These are phyloP conservation scores for Hypoxylon sp. DNA, from an alignment of 2,329 filamentous ascomycete genomes.

Conservation along the genomic window DNA sequence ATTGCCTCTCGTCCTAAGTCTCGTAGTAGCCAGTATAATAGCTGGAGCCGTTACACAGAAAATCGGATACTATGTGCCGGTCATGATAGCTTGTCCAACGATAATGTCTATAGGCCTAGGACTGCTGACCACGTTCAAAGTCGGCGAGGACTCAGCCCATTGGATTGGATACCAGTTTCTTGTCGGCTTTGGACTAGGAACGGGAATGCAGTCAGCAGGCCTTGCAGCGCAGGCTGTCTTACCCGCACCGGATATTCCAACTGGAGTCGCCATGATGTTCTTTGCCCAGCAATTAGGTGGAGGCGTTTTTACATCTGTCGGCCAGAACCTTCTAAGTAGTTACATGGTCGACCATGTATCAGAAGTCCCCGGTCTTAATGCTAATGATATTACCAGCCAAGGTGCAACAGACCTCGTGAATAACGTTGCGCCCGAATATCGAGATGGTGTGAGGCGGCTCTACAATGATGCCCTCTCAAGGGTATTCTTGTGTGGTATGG, in stretches of 20 bases:
- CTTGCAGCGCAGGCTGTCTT: slow-evolving; percentile 67
- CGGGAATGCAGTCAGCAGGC: slow-evolving; percentile 70
- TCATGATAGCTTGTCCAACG: slow-evolving; percentile 67
- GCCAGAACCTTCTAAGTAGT: slow-evolving; percentile 59
- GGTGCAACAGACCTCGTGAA: slow-evolving; percentile 68
- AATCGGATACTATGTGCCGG: slow-evolving; percentile 72
- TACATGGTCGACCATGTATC: slow-evolving; percentile 54
- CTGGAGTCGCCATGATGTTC: slow-evolving; percentile 62
- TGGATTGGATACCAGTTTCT: slow-evolving; percentile 75
- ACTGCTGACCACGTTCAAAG: slow-evolving; percentile 69
- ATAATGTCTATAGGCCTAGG: slow-evolving; percentile 69
- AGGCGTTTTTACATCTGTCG: slow-evolving; percentile 63
- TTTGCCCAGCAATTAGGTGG: slow-evolving; percentile 65
- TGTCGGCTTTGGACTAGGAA: slow-evolving; percentile 71
- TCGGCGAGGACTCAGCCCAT: slow-evolving; percentile 62
- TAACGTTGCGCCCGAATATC: slow-evolving; percentile 61
- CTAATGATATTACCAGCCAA: slow-evolving; percentile 54
- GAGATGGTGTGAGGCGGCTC: slow-evolving; percentile 65
- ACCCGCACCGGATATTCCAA: slow-evolving; percentile 60
- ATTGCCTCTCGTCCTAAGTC: slow-evolving; percentile 69
- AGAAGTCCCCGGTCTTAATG: slow-evolving; percentile 55
- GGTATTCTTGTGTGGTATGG: slow-evolving; percentile 70
- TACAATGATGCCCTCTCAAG: slow-evolving; percentile 70
- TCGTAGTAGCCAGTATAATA: slow-evolving; percentile 67
- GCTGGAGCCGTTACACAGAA: slow-evolving; percentile 66